These are phyloP conservation scores for Phytopythium cucurbitacearum DNA, from an alignment of 352 stramenopile species.

Conservation along the genomic window DNA sequence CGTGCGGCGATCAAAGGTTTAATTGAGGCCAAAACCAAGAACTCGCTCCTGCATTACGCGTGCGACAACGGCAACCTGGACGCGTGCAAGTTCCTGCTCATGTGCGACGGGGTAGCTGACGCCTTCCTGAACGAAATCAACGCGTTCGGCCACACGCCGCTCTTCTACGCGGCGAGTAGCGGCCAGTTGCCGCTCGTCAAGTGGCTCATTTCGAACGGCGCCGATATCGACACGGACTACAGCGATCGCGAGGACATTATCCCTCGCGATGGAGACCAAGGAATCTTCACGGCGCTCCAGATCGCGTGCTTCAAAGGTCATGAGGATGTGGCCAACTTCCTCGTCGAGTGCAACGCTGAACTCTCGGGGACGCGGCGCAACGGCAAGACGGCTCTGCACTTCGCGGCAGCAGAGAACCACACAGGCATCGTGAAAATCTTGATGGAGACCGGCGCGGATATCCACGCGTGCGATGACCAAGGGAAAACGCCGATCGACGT, in stretches of 20 bases:
- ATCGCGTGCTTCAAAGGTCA: conserved; percentile 75
- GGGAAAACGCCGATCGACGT: conserved; percentile 66
- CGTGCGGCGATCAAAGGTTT: conserved; percentile 28
- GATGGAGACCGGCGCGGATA: conserved; percentile 61
- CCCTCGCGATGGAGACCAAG: conserved; percentile 50
- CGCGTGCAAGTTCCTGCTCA: conserved; percentile 78
- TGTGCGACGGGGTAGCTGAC: conserved; percentile 54
- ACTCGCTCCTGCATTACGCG: conserved; percentile 76
- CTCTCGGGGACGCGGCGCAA: conserved; percentile 58
- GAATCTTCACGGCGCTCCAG: conserved; percentile 76
- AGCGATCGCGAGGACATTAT: conserved; percentile 46
- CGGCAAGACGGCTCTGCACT: conserved; percentile 71
- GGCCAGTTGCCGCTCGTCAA: conserved; percentile 74
- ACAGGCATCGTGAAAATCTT: conserved; percentile 56
- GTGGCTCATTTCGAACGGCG: conserved; percentile 80
- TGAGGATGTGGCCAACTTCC: conserved; percentile 63
- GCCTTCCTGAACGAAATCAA: conserved; percentile 75
- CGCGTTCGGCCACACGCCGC: conserved; percentile 64
- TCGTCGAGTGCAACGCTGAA: conserved; percentile 81
- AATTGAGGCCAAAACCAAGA: conserved; percentile 60
- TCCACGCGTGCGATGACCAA: conserved; percentile 52
- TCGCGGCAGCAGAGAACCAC: conserved; percentile 62
- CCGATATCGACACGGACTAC: conserved; percentile 82
- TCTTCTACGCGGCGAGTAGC: conserved; percentile 78
- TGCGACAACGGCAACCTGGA: conserved; percentile 81